phyloP scores from a whole-genome alignment of 2,329 filamentous ascomycete genomes.

The Purpureocillium takamizusanense region DNA sequence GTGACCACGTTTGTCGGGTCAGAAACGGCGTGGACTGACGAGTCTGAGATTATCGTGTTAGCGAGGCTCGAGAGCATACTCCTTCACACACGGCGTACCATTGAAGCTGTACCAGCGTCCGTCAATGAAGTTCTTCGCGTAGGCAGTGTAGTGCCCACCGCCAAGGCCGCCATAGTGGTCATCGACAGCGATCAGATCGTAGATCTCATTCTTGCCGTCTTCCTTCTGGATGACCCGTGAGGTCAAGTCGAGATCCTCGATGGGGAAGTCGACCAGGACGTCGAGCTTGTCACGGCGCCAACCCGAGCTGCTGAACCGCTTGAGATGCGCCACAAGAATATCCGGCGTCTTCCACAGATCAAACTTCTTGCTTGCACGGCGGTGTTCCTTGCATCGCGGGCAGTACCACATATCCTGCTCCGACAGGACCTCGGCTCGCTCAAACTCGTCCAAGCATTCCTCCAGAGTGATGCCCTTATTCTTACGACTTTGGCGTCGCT shows the following conservation, averaged over 20 bases:
- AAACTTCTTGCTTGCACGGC: constrained; percentile 89
- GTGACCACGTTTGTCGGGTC: constrained; percentile 59
- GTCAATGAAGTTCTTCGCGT: constrained; percentile 85
- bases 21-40: constrained; percentile 54
- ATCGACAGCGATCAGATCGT: constrained; percentile 92
- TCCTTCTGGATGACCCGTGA: constrained; percentile 71
- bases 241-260: constrained; percentile 76
- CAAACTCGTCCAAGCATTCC: constrained; percentile 90
- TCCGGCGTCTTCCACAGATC: constrained; percentile 96
- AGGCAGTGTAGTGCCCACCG: constrained; percentile 93
- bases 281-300: constrained; percentile 86
- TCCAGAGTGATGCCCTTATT: constrained; percentile 68
- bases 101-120: constrained; percentile 94
- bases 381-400: constrained; percentile 87
- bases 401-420: constrained; percentile 98
- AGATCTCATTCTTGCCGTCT: constrained; percentile 72
- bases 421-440: constrained; percentile 85
- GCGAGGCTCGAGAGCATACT: not conserved
- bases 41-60: constrained; percentile 46
- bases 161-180: constrained; percentile 91
- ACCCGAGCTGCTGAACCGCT: constrained; percentile 83
- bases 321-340: constrained; percentile 89
- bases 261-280: constrained; percentile 81
- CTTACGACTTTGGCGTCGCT: constrained; percentile 46
- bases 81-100: constrained; percentile 48